These are phyloP conservation scores for Lecanicillium sp. DNA, from an alignment of 2,329 filamentous ascomycete species.

Conservation along the genomic window DNA sequence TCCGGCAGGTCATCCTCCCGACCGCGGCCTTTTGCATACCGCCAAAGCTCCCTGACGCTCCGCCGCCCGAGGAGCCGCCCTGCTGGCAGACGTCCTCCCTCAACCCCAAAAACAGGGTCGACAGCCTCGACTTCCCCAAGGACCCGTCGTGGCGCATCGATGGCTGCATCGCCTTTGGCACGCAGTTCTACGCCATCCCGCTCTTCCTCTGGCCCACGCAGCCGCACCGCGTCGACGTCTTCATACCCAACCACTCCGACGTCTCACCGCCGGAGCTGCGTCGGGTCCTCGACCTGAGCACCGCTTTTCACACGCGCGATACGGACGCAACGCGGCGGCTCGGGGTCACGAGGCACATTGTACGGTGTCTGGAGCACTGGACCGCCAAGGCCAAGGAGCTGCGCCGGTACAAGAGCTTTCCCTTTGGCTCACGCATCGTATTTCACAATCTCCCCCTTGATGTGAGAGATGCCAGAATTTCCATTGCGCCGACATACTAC, in stretches of 20 bases:
- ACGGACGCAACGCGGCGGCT: conserved; percentile 40
- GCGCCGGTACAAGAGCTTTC: conserved; percentile 38
- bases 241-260: conserved; percentile 45
- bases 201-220: conserved; percentile 40
- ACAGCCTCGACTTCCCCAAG: conserved; percentile 43
- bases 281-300: conserved; percentile 34
- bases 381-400: conserved; percentile 29
- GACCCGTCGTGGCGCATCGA: conserved; percentile 52
- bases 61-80: not conserved
- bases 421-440: conserved; percentile 54
- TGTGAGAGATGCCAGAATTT: conserved; percentile 39
- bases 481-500: conserved; percentile 43
- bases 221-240: conserved; percentile 53
- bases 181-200: conserved; percentile 51
- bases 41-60: conserved; percentile 13
- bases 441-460: conserved; percentile 45
- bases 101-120: conserved; percentile 56
- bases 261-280: conserved; percentile 35
- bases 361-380: conserved; percentile 49
- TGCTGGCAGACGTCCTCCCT: conserved; percentile 44
- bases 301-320: conserved; percentile 51
- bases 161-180: conserved; percentile 50
- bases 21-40: conserved; percentile 43
- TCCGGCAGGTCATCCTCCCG: conserved; percentile 52
- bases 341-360: conserved; percentile 47